Evolutionary conservation across 148 eudicot genomes (phyloP).

Genomic region (Rhododendron ferrugineum): DNA sequence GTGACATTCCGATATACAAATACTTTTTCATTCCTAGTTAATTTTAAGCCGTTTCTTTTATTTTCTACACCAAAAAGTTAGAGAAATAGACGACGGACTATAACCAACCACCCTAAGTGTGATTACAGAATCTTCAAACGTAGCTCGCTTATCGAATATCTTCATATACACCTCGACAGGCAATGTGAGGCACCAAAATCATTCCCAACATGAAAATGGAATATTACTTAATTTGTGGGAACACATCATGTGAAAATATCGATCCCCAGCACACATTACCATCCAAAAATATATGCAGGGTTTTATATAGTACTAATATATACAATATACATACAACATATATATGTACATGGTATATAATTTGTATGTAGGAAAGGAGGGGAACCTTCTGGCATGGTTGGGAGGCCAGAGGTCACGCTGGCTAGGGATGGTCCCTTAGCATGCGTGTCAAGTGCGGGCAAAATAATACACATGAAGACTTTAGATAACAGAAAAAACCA

Average conservation of each 20-base stretch:
- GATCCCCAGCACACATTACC: neutral
- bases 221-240: neutral
- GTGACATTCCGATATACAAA: no score
- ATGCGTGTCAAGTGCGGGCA: slow-evolving; percentile 15
- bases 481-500: neutral
- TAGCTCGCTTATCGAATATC: no score
- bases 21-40: no score
- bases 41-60: no score
- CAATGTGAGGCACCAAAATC: neutral
- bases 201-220: neutral
- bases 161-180: no score
- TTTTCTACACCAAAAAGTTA: no score
- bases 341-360: neutral
- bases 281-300: neutral
- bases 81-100: no score
- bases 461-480: neutral
- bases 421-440: neutral
- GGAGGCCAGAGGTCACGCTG: slow-evolving; percentile 5
- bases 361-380: neutral
- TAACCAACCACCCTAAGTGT: no score
- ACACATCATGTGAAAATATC: neutral
- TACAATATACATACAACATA: no score
- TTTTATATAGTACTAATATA: neutral
- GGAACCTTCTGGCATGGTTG: neutral
- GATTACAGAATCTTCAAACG: no score